Conservation (phyloP, 164 flowering plant species). For the Liquidambar formosana region DNA sequence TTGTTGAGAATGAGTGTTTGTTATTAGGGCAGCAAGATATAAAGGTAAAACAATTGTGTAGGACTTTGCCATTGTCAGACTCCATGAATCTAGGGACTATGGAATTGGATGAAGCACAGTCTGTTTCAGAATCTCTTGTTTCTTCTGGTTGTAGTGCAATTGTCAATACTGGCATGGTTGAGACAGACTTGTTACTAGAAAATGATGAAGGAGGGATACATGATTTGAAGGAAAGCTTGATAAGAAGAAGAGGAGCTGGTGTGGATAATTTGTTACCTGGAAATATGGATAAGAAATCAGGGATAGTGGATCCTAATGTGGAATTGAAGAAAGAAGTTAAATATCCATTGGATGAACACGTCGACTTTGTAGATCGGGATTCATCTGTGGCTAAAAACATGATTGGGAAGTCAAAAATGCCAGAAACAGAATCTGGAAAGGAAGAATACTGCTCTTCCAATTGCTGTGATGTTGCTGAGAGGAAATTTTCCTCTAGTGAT, state of each 20-base stretch:
- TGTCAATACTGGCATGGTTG: not conserved
- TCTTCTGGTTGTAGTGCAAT: slow-evolving; percentile 4
- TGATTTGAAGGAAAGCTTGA: no score
- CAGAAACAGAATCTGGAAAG: not conserved
- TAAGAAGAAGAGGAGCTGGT: no score
- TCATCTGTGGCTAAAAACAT: not conserved
- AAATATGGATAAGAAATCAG: no score
- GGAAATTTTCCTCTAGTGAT: slow-evolving; percentile 2
- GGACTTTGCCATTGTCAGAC: not conserved
- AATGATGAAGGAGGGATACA: no score
- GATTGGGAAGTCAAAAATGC: not conserved
- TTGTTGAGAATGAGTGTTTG: not conserved
- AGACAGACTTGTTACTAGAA: no score
- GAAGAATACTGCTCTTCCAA: not conserved
- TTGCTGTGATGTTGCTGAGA: slow-evolving; percentile 6
- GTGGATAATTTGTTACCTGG: no score
- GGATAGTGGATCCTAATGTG: no score
- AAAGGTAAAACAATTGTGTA: not conserved
- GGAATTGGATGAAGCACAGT: not conserved
- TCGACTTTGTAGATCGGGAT: not conserved
- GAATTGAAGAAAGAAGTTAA: no score
- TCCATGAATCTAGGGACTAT: not conserved
- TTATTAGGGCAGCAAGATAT: not conserved
- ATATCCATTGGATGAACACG: not conserved
- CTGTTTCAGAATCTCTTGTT: not conserved